Percentiles rank a stretch among this genome's conserved stretches.
These are phyloP conservation scores for Arachis monticola DNA, from an alignment of 331 rosid genomes.

Conservation along the genomic window DNA sequence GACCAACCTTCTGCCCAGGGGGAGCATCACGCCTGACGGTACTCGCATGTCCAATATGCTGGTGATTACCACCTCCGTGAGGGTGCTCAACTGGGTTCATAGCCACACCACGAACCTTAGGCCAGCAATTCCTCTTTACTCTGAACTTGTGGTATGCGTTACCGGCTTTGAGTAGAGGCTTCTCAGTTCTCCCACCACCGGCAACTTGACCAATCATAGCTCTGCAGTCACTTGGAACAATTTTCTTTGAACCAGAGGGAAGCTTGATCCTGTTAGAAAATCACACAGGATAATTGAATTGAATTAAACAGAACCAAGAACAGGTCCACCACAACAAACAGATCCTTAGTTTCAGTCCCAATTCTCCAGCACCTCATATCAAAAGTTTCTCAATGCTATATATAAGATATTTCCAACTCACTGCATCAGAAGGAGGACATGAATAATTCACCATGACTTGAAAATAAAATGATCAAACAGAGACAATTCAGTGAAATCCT, in stretches of 20 bases:
- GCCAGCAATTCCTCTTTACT: conserved; percentile 78
- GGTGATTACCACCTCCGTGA: conserved; percentile 77
- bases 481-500: too few species aligned
- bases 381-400: too few species aligned
- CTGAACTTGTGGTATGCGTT: conserved; percentile 70
- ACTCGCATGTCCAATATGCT: conserved; percentile 70
- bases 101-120: conserved; percentile 80
- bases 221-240: conserved; percentile 64
- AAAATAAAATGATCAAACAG: too few species aligned
- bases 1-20: conserved; percentile 77
- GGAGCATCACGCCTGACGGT: conserved; percentile 71
- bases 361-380: too few species aligned
- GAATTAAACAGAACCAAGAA: too few species aligned
- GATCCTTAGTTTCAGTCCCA: neutral
- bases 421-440: too few species aligned
- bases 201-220: conserved; percentile 77
- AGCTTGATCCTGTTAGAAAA: conserved; percentile 52
- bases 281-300: neutral
- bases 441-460: too few species aligned
- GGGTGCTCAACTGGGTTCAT: conserved; percentile 80
- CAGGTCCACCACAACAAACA: too few species aligned
- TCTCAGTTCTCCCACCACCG: conserved; percentile 68
- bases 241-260: conserved; percentile 78
- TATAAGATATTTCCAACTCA: too few species aligned
- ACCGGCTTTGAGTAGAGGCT: conserved; percentile 71